phyloP scores from a whole-genome alignment of 192 early-diverging fungal species.

The Rhizophagus prolifer region DNA sequence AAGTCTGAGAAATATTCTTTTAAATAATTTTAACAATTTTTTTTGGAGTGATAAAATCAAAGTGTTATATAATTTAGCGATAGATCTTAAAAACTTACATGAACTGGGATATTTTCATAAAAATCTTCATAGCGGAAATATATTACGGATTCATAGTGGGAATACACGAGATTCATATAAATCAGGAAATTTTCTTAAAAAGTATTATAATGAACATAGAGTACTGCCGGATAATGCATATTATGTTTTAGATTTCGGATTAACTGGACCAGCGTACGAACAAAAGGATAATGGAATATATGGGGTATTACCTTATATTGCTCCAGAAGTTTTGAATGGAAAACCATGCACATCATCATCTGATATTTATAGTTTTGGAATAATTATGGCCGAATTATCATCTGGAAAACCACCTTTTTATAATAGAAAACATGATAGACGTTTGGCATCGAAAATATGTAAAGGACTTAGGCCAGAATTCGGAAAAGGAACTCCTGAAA shows the following conservation, averaged over 20 bases:
- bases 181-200: too few species aligned
- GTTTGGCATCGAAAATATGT: neutral
- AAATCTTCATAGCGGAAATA: neutral
- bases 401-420: constrained; percentile 37
- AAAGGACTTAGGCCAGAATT: neutral
- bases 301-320: constrained; percentile 41
- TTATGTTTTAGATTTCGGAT: constrained; percentile 38
- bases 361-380: constrained; percentile 40
- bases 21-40: neutral
- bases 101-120: neutral
- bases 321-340: constrained; percentile 36
- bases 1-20: neutral
- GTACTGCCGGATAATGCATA: neutral
- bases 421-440: neutral
- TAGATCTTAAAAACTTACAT: neutral
- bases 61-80: neutral
- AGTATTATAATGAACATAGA: too few species aligned
- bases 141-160: neutral
- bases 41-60: neutral
- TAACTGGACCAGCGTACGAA: constrained; percentile 35
- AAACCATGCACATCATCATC: constrained; percentile 32
- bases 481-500: neutral
- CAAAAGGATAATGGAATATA: constrained; percentile 33
- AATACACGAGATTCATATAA: neutral
- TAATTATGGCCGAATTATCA: constrained; percentile 41